phyloP scores from a whole-genome alignment of 1,284 basidiomycete species.

The Sanghuangporus sanghuang region DNA sequence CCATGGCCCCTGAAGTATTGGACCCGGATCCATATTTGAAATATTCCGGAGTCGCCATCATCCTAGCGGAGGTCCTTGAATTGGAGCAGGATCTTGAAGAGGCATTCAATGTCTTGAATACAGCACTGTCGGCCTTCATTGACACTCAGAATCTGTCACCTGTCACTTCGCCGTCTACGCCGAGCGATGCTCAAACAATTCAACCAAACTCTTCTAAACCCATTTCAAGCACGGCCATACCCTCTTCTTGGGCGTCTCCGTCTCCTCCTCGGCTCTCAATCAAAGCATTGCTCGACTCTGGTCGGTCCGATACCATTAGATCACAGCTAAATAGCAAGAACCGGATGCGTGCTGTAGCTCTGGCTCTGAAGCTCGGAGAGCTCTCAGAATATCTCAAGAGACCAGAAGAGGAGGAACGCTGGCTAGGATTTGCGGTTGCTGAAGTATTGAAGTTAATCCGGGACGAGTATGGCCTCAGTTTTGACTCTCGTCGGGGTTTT shows the following conservation, averaged over 20 bases:
- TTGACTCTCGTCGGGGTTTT: neutral
- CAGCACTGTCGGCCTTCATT: slow-evolving; percentile 25
- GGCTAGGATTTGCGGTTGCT: slow-evolving; percentile 61
- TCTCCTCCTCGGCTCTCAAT: neutral
- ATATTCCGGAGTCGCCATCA: slow-evolving; percentile 63
- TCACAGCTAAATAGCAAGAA: slow-evolving; percentile 37
- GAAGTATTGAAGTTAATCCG: slow-evolving; percentile 42
- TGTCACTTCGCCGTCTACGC: neutral
- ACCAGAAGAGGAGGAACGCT: slow-evolving; percentile 48
- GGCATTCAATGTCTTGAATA: slow-evolving; percentile 49
- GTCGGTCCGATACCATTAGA: neutral
- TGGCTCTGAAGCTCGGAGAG: slow-evolving; percentile 67
- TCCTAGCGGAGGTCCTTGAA: slow-evolving; percentile 59
- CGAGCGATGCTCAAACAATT: neutral
- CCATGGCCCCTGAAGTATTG: slow-evolving; percentile 44
- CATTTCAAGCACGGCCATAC: neutral
- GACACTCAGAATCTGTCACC: neutral
- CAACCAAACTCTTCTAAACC: neutral
- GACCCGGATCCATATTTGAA: slow-evolving; percentile 56
- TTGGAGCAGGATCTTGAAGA: slow-evolving; percentile 35
- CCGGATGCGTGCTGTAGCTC: slow-evolving; percentile 51
- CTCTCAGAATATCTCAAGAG: slow-evolving; percentile 39
- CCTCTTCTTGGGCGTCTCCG: neutral
- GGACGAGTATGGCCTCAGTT: slow-evolving; percentile 5
- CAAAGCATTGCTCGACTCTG: neutral